Percentiles rank a stretch among this genome's conserved stretches.
These are phyloP conservation scores for Dactylellina haptotyla DNA, from an alignment of 2,329 filamentous ascomycete species.

Conservation along the genomic window DNA sequence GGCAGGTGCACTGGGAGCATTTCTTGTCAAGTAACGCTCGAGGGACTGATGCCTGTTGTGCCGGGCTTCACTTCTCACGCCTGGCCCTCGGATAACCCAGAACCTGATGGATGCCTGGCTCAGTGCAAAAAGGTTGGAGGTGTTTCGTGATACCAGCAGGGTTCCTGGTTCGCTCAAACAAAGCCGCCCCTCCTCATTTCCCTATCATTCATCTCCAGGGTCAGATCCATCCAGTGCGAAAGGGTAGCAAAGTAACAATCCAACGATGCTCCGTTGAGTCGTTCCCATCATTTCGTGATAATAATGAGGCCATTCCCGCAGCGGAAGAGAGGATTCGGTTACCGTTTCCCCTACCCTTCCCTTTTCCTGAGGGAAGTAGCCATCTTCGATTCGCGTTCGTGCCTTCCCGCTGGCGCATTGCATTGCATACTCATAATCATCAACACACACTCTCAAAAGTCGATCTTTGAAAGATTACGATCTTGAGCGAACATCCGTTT, in stretches of 20 bases:
- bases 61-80: background rate
- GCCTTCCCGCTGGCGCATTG: background rate
- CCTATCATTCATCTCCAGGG: background rate
- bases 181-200: conserved; percentile 53
- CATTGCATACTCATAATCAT: background rate
- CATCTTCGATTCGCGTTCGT: background rate
- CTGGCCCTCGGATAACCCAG: background rate
- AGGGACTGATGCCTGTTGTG: too few relatives aligned
- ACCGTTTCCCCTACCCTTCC: background rate
- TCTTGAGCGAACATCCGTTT: too few relatives aligned
- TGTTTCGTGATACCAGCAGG: conserved; percentile 45
- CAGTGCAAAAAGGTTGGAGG: too few relatives aligned
- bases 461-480: too few relatives aligned
- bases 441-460: background rate
- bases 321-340: background rate
- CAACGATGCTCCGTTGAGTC: conserved; percentile 17
- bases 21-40: too few relatives aligned
- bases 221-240: background rate
- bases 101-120: conserved; percentile 21
- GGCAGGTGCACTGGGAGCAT: too few relatives aligned
- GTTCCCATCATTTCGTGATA: conserved; percentile 32
- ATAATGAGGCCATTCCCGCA: conserved; percentile 40
- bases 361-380: background rate
- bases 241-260: background rate
- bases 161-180: conserved; percentile 53